A percentile compares a stretch with the other conserved stretches of the same genome.
Conservation (phyloP, 352 stramenopile species). For the Blastocystis sp. region DNA sequence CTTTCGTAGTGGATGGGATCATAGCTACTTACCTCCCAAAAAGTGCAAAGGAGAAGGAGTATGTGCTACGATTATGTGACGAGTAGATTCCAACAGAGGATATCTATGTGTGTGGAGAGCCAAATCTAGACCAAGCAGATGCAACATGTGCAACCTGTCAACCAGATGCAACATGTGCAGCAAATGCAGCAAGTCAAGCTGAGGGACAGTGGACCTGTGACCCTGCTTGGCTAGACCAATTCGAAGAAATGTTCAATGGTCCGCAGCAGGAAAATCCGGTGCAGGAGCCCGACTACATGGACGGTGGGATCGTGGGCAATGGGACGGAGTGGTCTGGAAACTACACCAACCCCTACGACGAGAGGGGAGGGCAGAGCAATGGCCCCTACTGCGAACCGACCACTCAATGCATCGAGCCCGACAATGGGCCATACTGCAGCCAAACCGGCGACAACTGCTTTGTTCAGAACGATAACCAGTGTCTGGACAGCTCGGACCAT, state of each 20-base stretch:
- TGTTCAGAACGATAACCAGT: not conserved
- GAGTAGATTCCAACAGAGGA: not conserved
- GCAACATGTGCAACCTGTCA: too few relatives aligned
- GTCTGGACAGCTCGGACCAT: too few relatives aligned
- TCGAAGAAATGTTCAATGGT: not conserved
- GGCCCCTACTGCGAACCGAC: not conserved
- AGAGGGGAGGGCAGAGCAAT: not conserved
- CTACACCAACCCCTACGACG: not conserved
- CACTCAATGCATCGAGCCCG: too few relatives aligned
- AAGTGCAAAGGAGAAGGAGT: conserved; percentile 40
- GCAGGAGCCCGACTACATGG: not conserved
- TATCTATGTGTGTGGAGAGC: not conserved
- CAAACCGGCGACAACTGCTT: not conserved
- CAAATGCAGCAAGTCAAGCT: not conserved
- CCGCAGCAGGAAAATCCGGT: not conserved
- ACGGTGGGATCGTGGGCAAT: not conserved
- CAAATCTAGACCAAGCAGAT: not conserved
- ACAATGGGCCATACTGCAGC: not conserved
- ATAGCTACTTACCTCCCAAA: conserved; percentile 38
- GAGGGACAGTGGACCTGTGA: not conserved
- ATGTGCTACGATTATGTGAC: not conserved
- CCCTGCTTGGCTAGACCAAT: not conserved
- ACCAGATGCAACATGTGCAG: too few relatives aligned
- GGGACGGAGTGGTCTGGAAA: not conserved
- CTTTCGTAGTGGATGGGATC: conserved; percentile 60